A percentile compares a stretch with the other conserved stretches of the same genome.
phyloP scores from a whole-genome alignment of 148 eudicot species.

The Selenicereus undatus region DNA sequence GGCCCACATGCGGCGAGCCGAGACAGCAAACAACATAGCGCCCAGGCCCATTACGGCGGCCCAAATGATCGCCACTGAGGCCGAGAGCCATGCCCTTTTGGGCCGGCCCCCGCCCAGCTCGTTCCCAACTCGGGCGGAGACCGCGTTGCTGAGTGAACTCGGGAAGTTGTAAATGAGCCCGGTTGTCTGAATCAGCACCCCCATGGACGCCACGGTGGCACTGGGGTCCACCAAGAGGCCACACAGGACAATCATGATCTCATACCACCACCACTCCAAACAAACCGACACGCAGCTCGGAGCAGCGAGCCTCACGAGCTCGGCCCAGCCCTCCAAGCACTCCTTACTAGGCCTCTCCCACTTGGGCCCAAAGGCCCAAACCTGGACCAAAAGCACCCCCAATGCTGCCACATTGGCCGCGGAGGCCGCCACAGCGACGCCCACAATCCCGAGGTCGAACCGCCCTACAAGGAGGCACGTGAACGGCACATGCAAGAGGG shows the following conservation, averaged over 20 bases:
- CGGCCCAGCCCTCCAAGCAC: conserved; percentile 66
- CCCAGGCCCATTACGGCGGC: conserved; percentile 51
- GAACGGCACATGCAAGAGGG: conserved; percentile 48
- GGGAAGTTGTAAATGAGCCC: conserved; percentile 79
- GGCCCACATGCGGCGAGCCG: conserved; percentile 51
- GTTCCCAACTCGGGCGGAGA: conserved; percentile 74
- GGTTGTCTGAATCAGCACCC: conserved; percentile 70
- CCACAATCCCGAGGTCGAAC: conserved; percentile 50
- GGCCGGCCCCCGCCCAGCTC: conserved; percentile 71
- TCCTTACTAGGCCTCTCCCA: conserved; percentile 56
- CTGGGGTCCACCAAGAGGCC: conserved; percentile 64
- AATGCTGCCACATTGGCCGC: conserved; percentile 50
- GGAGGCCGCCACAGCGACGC: conserved; percentile 66
- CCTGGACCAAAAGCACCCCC: conserved; percentile 34
- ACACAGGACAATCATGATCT: conserved; percentile 81
- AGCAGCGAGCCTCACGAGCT: conserved; percentile 50
- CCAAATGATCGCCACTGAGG: conserved; percentile 37
- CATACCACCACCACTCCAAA: conserved; percentile 96
- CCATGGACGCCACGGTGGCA: conserved; percentile 80
- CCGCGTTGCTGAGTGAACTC: conserved; percentile 59
- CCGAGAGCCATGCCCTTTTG: conserved; percentile 43
- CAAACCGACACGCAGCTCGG: conserved; percentile 83
- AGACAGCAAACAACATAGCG: conserved; percentile 45
- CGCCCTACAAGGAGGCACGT: conserved; percentile 32
- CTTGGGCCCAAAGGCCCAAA: conserved; percentile 50